phyloP scores from a whole-genome alignment of 768 basidiomycete species.

The Arthromyces matolae region DNA sequence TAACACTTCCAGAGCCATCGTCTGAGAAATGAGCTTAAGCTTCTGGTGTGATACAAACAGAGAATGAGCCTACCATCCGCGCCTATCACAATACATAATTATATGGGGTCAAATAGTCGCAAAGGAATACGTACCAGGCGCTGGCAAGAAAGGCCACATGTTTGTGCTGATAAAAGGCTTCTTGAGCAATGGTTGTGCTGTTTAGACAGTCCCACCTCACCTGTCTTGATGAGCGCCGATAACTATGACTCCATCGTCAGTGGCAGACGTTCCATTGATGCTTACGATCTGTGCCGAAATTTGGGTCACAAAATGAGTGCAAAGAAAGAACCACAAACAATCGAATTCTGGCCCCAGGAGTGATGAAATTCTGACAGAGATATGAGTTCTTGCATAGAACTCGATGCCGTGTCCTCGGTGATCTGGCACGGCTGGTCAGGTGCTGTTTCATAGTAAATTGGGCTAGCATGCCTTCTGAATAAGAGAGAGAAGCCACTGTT shows the following conservation, averaged over 20 bases:
- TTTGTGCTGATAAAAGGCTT: constrained; percentile 48
- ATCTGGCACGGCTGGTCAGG: constrained; percentile 39
- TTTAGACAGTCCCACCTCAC: constrained; percentile 29
- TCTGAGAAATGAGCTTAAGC: constrained; percentile 40
- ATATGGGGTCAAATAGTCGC: constrained; percentile 20
- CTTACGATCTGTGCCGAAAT: constrained; percentile 55
- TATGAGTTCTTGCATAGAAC: constrained; percentile 53
- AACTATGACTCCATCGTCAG: constrained; percentile 61
- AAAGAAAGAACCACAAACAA: constrained; percentile 39
- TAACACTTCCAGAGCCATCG: constrained; percentile 75
- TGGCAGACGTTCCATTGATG: constrained; percentile 67
- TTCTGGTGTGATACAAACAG: constrained; percentile 14
- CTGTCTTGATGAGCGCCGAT: constrained; percentile 85
- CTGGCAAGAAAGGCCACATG: constrained; percentile 72
- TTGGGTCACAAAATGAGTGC: constrained; percentile 11
- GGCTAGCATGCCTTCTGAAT: constrained; percentile 51
- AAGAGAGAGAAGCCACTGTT: constrained; percentile 69
- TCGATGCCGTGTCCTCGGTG: constrained; percentile 57
- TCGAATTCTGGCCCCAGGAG: constrained; percentile 81
- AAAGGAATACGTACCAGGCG: constrained; percentile 54
- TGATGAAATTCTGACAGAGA: constrained; percentile 71
- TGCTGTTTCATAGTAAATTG: constrained; percentile 4
- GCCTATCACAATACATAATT: constrained; percentile 30
- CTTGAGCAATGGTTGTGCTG: constrained; percentile 5
- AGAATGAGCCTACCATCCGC: constrained; percentile 41